Percentiles rank a stretch among this genome's conserved stretches.
Conservation (phyloP, 139 green algal genomes). For the Chlorella sp. region DNA sequence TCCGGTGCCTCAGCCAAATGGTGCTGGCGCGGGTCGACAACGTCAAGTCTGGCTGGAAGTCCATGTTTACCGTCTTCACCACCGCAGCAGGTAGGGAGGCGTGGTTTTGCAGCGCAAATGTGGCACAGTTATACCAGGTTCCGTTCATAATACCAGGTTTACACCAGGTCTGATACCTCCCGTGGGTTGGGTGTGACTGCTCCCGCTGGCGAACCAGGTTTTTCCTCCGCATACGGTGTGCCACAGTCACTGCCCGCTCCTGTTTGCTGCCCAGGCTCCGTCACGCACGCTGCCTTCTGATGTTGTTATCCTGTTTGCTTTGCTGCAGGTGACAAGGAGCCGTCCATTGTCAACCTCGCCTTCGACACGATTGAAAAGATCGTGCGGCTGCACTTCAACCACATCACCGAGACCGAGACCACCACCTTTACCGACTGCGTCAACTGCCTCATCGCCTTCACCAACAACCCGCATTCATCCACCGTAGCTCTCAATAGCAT, state of each 20-base stretch:
- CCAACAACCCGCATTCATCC: conserved; percentile 91
- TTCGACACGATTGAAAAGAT: conserved; percentile 98
- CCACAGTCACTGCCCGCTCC: too few species aligned
- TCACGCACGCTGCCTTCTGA: too few species aligned
- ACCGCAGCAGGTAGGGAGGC: conserved; percentile 72
- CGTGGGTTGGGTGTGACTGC: too few species aligned
- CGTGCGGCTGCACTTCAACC: conserved; percentile 93
- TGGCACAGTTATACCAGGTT: too few species aligned
- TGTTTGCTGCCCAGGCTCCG: too few species aligned
- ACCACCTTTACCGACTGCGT: conserved; percentile 98
- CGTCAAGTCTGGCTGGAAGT: conserved; percentile 97
- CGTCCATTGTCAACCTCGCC: conserved; percentile 75
- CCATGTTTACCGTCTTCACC: conserved; percentile 99
- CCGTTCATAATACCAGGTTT: too few species aligned
- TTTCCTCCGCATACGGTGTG: too few species aligned
- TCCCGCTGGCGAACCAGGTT: too few species aligned
- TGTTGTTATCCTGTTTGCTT: background rate
- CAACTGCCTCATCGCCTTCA: conserved; percentile 99
- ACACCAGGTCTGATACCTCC: too few species aligned
- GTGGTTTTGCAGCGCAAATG: too few species aligned
- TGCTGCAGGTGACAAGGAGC: conserved; percentile 46
- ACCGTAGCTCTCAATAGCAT: conserved; percentile 95
- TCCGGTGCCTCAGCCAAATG: conserved; percentile 90
- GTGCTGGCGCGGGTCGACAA: conserved; percentile 86
- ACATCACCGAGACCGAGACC: conserved; percentile 97